Percentiles rank a stretch among this genome's conserved stretches.
Conservation (phyloP, 2,329 filamentous ascomycete genomes). For the Talaromyces sp. region DNA sequence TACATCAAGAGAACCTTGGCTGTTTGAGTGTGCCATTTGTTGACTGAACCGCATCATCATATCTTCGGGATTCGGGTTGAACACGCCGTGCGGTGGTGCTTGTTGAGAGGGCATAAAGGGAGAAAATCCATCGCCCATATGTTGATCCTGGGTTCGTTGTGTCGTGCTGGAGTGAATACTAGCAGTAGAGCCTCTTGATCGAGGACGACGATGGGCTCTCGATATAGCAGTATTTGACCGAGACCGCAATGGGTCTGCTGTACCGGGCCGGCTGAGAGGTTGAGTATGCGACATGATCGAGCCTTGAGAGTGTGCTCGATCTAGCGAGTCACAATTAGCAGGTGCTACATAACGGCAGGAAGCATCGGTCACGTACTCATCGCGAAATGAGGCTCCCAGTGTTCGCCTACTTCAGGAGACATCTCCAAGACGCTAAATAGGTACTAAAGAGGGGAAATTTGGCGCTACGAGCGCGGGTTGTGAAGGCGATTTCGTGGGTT, state of each 20-base stretch:
- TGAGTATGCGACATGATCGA: slow-evolving; percentile 37
- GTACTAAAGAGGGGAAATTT: background rate
- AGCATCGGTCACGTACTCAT: slow-evolving; percentile 17
- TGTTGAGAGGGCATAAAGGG: slow-evolving; percentile 36
- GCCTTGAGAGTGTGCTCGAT: slow-evolving; percentile 33
- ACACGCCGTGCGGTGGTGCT: slow-evolving; percentile 31
- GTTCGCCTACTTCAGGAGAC: slow-evolving; percentile 32
- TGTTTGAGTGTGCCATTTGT: slow-evolving; percentile 36
- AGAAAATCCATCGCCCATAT: slow-evolving; percentile 34
- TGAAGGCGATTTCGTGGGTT: slow-evolving; percentile 22
- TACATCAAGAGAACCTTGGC: slow-evolving; percentile 33
- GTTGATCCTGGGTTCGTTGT: slow-evolving; percentile 41
- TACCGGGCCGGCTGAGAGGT: slow-evolving; percentile 37
- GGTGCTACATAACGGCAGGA: slow-evolving; percentile 5
- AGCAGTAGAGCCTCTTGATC: slow-evolving; percentile 44
- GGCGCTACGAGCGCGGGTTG: slow-evolving; percentile 9
- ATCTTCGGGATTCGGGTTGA: slow-evolving; percentile 39
- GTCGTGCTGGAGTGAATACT: slow-evolving; percentile 46
- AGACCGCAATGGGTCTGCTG: slow-evolving; percentile 37
- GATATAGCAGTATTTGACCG: slow-evolving; percentile 40
- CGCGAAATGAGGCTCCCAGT: slow-evolving; percentile 15
- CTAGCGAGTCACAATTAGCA: slow-evolving; percentile 20
- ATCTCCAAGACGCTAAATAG: slow-evolving; percentile 21
- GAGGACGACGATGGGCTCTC: slow-evolving; percentile 36
- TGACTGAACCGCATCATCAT: slow-evolving; percentile 43